Percentiles rank a stretch among this genome's conserved stretches.
These are phyloP conservation scores for Corylus heterophylla DNA, from an alignment of 306 rosid genomes.

Conservation along the genomic window DNA sequence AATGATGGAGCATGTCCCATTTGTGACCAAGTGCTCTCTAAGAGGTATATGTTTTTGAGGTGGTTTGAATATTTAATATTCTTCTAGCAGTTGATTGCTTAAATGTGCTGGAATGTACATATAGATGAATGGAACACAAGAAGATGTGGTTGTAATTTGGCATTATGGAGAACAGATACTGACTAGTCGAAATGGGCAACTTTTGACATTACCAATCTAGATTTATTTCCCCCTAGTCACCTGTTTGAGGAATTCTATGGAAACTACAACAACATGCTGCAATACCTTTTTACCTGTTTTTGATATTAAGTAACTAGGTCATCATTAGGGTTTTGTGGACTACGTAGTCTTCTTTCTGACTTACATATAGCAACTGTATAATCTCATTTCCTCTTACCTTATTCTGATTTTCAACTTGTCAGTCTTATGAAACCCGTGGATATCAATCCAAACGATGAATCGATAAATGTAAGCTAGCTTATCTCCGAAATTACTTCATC, in stretches of 20 bases:
- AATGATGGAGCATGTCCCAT: constrained; percentile 93
- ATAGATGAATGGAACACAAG: constrained; percentile 16
- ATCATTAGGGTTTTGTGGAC: constrained; percentile 13
- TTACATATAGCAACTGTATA: constrained; percentile 4
- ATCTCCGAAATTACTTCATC: constrained; percentile 17
- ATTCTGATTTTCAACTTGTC: constrained; percentile 40
- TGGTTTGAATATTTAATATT: constrained; percentile 5
- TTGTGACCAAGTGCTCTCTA: constrained; percentile 97
- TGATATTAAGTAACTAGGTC: constrained; percentile 11
- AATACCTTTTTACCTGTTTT: constrained; percentile 21
- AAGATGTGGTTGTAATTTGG: constrained; percentile 9
- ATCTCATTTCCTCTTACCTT: constrained; percentile 16
- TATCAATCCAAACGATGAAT: constrained; percentile 89
- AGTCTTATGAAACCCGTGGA: constrained; percentile 97
- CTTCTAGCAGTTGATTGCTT: not conserved
- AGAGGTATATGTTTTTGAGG: constrained; percentile 56
- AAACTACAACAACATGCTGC: constrained; percentile 6
- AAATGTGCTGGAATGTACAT: not conserved
- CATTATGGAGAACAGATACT: not conserved
- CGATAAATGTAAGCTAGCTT: constrained; percentile 74
- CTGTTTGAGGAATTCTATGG: not conserved
- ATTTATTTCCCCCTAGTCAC: not conserved
- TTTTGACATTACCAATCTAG: constrained; percentile 10
- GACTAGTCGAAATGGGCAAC: not conserved
- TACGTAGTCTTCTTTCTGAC: constrained; percentile 10